phyloP scores from a whole-genome alignment of 2,329 filamentous ascomycete species.

The Verticillium isaacii region DNA sequence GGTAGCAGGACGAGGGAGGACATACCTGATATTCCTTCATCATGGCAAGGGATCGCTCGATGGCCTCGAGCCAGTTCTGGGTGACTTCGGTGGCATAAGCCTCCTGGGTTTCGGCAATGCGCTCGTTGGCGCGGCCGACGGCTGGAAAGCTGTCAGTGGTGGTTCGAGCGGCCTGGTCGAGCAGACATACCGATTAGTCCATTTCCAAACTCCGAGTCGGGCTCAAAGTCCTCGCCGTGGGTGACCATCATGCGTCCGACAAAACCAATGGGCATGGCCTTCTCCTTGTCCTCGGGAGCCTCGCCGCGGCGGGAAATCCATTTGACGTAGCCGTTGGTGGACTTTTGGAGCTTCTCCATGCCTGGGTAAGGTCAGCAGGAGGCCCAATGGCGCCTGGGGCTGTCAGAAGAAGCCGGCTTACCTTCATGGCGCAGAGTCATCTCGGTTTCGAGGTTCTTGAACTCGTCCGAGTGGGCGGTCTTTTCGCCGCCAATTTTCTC shows the following conservation, averaged over 20 bases:
- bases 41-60: slow-evolving; percentile 83
- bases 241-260: slow-evolving; percentile 80
- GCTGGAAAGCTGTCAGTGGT: slow-evolving; percentile 34
- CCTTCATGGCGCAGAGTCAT: slow-evolving; percentile 88
- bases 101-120: slow-evolving; percentile 80
- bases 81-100: slow-evolving; percentile 74
- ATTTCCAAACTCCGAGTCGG: slow-evolving; percentile 85
- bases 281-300: slow-evolving; percentile 77
- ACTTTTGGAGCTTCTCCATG: slow-evolving; percentile 83
- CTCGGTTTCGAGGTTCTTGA: slow-evolving; percentile 83
- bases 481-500: slow-evolving; percentile 95
- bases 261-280: slow-evolving; percentile 72
- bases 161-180: background rate
- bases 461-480: slow-evolving; percentile 83
- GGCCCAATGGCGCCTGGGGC: background rate
- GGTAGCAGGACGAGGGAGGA: slow-evolving; percentile 2
- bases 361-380: slow-evolving; percentile 43
- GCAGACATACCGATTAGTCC: slow-evolving; percentile 62
- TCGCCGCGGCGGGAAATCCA: slow-evolving; percentile 81
- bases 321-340: slow-evolving; percentile 83
- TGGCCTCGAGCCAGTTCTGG: slow-evolving; percentile 81
- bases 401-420: slow-evolving; percentile 34
- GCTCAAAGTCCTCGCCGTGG: slow-evolving; percentile 90
- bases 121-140: slow-evolving; percentile 83
- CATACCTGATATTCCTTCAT: slow-evolving; percentile 96